Base-by-base conservation (phyloP, 2,329 filamentous ascomycete species). In the Sphaerulina musiva region DNA sequence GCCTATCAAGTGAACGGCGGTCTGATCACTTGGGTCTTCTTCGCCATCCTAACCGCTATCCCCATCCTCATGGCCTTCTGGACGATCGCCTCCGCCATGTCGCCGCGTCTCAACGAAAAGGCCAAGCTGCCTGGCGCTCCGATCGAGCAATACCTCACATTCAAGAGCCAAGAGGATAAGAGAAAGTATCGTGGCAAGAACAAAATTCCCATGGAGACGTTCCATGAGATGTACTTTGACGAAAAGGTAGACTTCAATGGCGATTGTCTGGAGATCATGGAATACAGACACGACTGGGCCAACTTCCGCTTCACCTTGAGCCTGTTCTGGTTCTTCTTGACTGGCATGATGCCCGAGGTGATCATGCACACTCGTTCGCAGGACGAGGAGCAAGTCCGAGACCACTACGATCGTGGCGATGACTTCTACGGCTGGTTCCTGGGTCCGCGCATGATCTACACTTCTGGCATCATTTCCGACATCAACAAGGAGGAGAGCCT, bases 361-460 rank as follows among this genome's bases (percentile, higher is more conserved):
- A 85, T 96, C 66, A 85, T 95, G 80, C 92, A 97, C 78, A 91
- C 88, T 65, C 83, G 89, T 55, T 90, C 87, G 55, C 91, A 96
- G 76, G 92, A 97, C 65, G 91, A 96, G 80, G 92, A 97, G 74
- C 93, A 97, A 76, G 91, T 97, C 54, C 89, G 91, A 70, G 89
- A 91, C 73, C 90, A 96, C 78, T 98, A 98, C 74, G 93, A 97
- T 80, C 86, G 90, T 62, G 93, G 93, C 69, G 90, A 98, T 72
- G 93, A 97, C 75, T 95, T 96, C 77, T 98, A 98, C 79, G 86
- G 83, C 71, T 98, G 91, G 90, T 97, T 97, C 81, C 82, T 97
- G 60, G 93, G 93, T 58, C 92, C 92, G 56, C 91, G 92, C 69
- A 98, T 97, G 93, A 89, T 97, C 74, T 97, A 97, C 78, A 98